Evolutionary conservation across 1,284 basidiomycete species (phyloP).

Genomic region (Xerocomus nothofagi): DNA sequence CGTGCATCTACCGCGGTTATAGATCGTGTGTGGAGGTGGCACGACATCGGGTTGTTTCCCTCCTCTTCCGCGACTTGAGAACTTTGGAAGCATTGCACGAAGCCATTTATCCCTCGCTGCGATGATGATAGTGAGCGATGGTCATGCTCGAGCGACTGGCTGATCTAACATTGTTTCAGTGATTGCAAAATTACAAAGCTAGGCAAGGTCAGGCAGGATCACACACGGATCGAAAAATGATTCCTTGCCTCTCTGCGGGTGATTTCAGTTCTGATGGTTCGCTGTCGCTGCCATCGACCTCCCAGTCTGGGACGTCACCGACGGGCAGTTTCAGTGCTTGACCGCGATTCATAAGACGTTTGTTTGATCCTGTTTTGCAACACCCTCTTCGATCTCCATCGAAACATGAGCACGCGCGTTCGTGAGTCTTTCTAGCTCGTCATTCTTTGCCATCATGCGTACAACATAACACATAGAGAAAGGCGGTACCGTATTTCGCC

Average conservation of each 20-base stretch:
- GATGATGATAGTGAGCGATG: conserved; percentile 30
- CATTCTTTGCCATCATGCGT: background rate
- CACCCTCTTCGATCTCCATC: background rate
- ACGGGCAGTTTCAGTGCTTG: conserved; percentile 49
- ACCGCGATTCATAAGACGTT: conserved; percentile 29
- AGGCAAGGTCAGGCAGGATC: conserved; percentile 13
- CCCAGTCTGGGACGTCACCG: conserved; percentile 58
- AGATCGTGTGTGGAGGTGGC: conserved; percentile 64
- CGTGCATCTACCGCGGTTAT: conserved; percentile 62
- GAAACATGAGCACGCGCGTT: conserved; percentile 69
- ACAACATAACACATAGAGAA: conserved; percentile 52
- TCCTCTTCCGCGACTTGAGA: conserved; percentile 59
- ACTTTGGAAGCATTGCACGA: conserved; percentile 65
- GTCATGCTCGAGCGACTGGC: conserved; percentile 9
- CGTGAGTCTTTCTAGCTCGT: conserved; percentile 50
- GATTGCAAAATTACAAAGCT: conserved; percentile 62
- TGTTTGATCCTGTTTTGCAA: conserved; percentile 32
- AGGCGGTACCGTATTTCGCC: conserved; percentile 66
- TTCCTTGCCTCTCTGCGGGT: conserved; percentile 54
- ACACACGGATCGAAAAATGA: background rate
- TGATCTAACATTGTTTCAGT: conserved; percentile 61
- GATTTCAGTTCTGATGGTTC: conserved; percentile 42
- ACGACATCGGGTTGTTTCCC: conserved; percentile 49
- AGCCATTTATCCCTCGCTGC: conserved; percentile 71
- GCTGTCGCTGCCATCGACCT: conserved; percentile 43